Base-by-base conservation (phyloP, 768 basidiomycete genomes). In the Piloderma croceum region DNA sequence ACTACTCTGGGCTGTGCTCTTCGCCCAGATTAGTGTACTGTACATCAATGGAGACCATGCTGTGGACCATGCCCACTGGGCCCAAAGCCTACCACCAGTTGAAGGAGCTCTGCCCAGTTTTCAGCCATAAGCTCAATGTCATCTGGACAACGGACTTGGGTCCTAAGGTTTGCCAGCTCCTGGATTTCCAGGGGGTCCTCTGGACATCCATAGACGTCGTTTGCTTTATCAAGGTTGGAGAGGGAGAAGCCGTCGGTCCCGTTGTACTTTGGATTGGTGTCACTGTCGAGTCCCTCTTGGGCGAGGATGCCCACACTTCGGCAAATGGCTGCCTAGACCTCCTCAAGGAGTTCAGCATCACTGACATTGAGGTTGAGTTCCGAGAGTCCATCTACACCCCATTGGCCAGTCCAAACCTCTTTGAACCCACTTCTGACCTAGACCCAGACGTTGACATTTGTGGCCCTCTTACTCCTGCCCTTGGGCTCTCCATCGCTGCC, bases 401-500 rank as follows among this genome's bases (percentile, higher is more conserved):
- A n/a, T n/a, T n/a, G n/a, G n/a, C n/a, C n/a, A n/a, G n/a, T n/a
- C n/a, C n/a, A n/a, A n/a, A n/a, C n/a, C n/a, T n/a, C n/a, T n/a
- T n/a, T n/a, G n/a, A n/a, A n/a, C n/a, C n/a, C n/a, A n/a, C n/a
- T n/a, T n/a, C n/a, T n/a, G n/a, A n/a, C n/a, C n/a, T n/a, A n/a
- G n/a, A n/a, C n/a, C n/a, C n/a, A n/a, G n/a, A n/a, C n/a, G n/a
- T n/a, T n/a, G n/a, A n/a, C n/a, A n/a, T n/a, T n/a, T n/a, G n/a
- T n/a, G n/a, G n/a, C 3, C 49, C 46, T 5, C 29, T 44, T 17
- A 34, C 46, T 11, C 19, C 47, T 19, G 34, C 53, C 12, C 57
- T 62, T 10, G 53, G 59, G 27, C 37, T 61, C 41, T 44, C 53
- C 35, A 64, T 66, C 43, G 58, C 49, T 45, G 38, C 46, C 36